Evolutionary conservation across 805 yeast genomes (phyloP), one percentile per base, ranked within the genome.

Genomic region (Wickerhamomyces subpelliculosus): DNA sequence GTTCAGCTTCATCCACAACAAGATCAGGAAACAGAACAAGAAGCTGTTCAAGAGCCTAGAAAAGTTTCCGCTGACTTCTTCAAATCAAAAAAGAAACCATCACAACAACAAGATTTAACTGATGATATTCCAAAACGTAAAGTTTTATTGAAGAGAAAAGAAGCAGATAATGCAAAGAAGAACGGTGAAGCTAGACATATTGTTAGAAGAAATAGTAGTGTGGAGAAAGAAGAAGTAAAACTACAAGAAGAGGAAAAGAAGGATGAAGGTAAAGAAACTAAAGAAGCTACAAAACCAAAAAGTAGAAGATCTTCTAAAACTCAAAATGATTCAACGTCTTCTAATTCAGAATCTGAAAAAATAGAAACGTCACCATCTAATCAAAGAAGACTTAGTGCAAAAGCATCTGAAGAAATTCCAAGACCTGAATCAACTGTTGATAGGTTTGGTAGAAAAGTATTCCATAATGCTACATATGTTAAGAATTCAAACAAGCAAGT

Each of bases 61-160:
- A 24, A 39, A 24, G 34, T 37, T 9, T 23, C 43, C 7, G 24
- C 39, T 9, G 19, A 27, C 10, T 28, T 18, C 10, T 37, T 33
- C 29, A 16, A 27, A 7, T 25, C 39, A 5, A 40, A 38, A 31
- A 38, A 38, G 36, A 44, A 41, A 31, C 6, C 13, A 11, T 13
- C 6, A 16, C 25, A 22, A 32, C 4, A 29, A 27, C 1, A 10
- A 10, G 24, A 22, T 8, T 28, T 19, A 30, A 19, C 19, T 3
- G 41, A 35, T 2, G 36, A 34, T 4, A 19, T 27, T n/a, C 20
- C 38, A 11, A 37, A 37, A 38, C 42, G 36, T 18, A 48, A 32
- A 21, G 40, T 44, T 9, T 28, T 46, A 8, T 31, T 46, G 38
- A 46, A 46, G 36, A 40, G 49, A 28, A 46, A 44, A 30, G 36